Evolutionary conservation across 1,139 yeast species (phyloP).

Genomic region (Geotrichum citri-aurantii): DNA sequence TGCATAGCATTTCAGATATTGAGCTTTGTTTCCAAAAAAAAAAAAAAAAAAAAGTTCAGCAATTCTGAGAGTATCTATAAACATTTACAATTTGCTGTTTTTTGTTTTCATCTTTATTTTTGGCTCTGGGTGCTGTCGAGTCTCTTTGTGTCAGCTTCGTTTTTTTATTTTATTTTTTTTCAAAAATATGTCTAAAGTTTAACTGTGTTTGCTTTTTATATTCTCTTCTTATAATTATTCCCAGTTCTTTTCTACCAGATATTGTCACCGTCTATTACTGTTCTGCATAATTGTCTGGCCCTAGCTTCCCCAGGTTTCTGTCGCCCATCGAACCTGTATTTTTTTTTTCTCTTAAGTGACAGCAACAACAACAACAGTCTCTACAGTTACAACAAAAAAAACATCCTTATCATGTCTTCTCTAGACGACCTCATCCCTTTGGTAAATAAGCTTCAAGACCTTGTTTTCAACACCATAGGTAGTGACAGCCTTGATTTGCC

Average conservation of each 20-base stretch:
- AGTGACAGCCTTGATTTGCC: slow-evolving; percentile 66
- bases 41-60: no score
- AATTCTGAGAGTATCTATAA: no score
- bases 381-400: background rate
- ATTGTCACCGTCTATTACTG: background rate
- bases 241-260: background rate
- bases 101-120: no score
- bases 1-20: no score
- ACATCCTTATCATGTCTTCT: background rate
- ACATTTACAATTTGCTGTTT: no score
- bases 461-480: slow-evolving; percentile 46
- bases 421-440: slow-evolving; percentile 79
- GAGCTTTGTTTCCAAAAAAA: no score
- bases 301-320: background rate
- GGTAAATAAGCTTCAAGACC: slow-evolving; percentile 45
- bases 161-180: no score
- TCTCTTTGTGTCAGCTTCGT: background rate
- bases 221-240: background rate
- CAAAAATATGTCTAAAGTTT: no score
- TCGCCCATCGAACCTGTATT: background rate
- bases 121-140: background rate
- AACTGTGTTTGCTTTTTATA: background rate
- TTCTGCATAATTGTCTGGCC: background rate
- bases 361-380: background rate
- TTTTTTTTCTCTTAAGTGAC: background rate